A percentile compares a stretch with the other conserved stretches of the same genome.
Conservation (phyloP, 1,139 yeast genomes). For the Suhomyces guaymorum region DNA sequence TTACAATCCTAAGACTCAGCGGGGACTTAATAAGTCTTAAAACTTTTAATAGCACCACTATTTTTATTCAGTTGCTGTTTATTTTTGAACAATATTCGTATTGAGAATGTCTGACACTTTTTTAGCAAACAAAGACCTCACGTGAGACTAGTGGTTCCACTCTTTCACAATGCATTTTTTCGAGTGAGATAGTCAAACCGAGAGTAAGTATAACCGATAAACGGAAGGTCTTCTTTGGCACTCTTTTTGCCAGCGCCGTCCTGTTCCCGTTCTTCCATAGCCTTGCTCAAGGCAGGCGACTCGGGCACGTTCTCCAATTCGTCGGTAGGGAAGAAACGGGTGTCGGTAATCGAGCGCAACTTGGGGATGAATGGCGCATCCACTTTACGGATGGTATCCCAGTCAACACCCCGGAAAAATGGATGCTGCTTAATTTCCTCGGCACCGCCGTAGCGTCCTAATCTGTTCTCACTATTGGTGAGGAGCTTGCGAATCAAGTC, state of each 20-base stretch:
- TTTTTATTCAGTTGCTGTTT: too few relatives aligned
- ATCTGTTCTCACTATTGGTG: slow-evolving; percentile 80
- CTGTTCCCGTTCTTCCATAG: slow-evolving; percentile 59
- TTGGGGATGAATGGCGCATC: slow-evolving; percentile 88
- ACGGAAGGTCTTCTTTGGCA: slow-evolving; percentile 85
- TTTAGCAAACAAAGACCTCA: too few relatives aligned
- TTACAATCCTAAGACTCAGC: too few relatives aligned
- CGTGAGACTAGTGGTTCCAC: too few relatives aligned
- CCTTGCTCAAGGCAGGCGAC: slow-evolving; percentile 77
- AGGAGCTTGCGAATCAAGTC: slow-evolving; percentile 82
- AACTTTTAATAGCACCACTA: too few relatives aligned
- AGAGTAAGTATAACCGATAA: slow-evolving; percentile 94
- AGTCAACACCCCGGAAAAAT: slow-evolving; percentile 93
- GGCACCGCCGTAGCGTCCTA: slow-evolving; percentile 93
- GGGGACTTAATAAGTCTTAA: too few relatives aligned
- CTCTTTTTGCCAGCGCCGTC: slow-evolving; percentile 41
- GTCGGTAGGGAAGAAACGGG: slow-evolving; percentile 97
- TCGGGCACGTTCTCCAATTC: slow-evolving; percentile 95
- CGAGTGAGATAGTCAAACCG: slow-evolving; percentile 89
- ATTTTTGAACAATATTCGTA: too few relatives aligned
- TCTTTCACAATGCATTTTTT: slow-evolving; percentile 80
- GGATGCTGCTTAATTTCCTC: slow-evolving; percentile 91
- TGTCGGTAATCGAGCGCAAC: slow-evolving; percentile 86
- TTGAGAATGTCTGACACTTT: too few relatives aligned
- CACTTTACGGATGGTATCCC: slow-evolving; percentile 90